Evolutionary conservation across 2,329 filamentous ascomycete species (phyloP), one percentile per base, ranked within the genome.

Genomic region (Neofusicoccum kwambonambiense): DNA sequence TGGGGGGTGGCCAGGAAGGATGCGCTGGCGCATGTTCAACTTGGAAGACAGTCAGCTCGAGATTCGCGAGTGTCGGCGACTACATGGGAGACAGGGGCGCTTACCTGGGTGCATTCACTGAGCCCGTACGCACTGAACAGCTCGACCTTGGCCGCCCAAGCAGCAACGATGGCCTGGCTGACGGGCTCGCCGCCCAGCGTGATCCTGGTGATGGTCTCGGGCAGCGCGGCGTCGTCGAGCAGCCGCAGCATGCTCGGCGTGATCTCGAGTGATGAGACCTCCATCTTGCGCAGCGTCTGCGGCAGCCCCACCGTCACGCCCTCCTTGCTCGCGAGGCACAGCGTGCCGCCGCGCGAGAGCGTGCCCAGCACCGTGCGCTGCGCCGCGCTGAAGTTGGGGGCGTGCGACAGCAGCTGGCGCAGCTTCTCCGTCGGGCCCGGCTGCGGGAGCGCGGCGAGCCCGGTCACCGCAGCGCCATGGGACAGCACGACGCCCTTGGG

Each of bases 321-420:
- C 1, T 80, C 73, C 0, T 84, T 77, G 0, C 81, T 83, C 0
- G 87, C 85, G 0, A 89, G 78, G 66, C 86, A 88, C 3, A 89
- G 78, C 61, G 84, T 87, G 0, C 84, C 87, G n/a, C 61, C 49
- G 13, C 27, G 61, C 17, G n/a, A n/a, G 5, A 72, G 54, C 7
- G 74, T 66, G 50, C 69, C 72, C 1, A 72, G 51, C 15, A 72
- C 62, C 17, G 68, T 68, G 15, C 49, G n/a, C 27, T 56, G 49
- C 3, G 49, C 61, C 1, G 49, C 50, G 1, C 13, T 35, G 50
- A 64, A 64, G 22, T 12, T 56, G 3, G 61, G 49, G 9, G 15
- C 19, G n/a, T 54, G n/a, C 27, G 17, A 64, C 11, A 62, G 49
- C 11, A 64, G 39, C 41, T 19, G 27, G 15, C 61, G 61, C 2